A percentile compares a stretch with the other conserved stretches of the same genome.
phyloP scores from a whole-genome alignment of 331 rosid species.

The Quercus tomentella region DNA sequence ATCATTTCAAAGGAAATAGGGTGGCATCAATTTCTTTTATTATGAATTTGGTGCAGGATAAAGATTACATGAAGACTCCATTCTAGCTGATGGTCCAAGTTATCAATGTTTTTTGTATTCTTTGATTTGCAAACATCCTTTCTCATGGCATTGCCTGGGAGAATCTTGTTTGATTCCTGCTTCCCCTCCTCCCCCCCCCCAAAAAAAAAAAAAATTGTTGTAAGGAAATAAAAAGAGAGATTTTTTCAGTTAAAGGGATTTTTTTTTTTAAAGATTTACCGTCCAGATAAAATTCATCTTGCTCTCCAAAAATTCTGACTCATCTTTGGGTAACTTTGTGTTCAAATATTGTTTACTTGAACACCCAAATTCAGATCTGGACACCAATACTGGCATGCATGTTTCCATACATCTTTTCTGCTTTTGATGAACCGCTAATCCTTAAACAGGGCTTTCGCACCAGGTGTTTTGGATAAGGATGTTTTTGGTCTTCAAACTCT shows the following conservation, averaged over 20 bases:
- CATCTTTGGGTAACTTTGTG: neutral
- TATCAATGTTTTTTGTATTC: neutral
- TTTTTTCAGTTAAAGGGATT: neutral
- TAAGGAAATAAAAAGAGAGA: too few species aligned
- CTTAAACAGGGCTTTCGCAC: conserved; percentile 78
- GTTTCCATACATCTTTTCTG: neutral
- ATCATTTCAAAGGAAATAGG: neutral
- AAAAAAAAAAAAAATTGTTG: too few species aligned
- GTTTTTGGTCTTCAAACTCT: conserved; percentile 62
- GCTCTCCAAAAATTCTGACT: neutral
- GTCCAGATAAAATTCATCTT: conserved; percentile 2
- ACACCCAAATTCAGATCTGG: neutral
- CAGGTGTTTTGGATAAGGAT: conserved; percentile 72
- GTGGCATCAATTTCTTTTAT: neutral
- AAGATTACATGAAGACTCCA: neutral
- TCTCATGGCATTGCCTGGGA: neutral
- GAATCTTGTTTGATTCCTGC: too few species aligned
- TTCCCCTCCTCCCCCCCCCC: fast-evolving
- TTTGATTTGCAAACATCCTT: neutral
- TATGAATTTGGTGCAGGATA: neutral
- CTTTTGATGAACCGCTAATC: conserved; percentile 15
- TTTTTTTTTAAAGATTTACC: neutral
- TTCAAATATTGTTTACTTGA: neutral
- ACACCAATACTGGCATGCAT: neutral
- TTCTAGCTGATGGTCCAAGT: neutral